A percentile compares a stretch with the other conserved stretches of the same genome.
Conservation (phyloP, 2,329 filamentous ascomycete genomes). For the Trichoderma endophyticum region DNA sequence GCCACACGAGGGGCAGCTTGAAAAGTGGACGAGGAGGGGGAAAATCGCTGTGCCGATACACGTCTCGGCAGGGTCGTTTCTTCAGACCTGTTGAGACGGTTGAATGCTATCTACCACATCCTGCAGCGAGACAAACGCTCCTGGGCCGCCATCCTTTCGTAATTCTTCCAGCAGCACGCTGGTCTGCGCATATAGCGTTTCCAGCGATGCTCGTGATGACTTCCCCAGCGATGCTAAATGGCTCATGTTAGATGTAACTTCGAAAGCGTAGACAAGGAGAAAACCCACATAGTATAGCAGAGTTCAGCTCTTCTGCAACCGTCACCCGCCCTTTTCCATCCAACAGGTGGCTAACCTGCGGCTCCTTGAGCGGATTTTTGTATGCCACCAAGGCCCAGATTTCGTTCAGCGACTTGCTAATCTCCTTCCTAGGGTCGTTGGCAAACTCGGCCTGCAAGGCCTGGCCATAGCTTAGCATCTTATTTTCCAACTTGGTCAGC, state of each 20-base stretch:
- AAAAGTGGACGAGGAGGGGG: not conserved
- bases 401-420: constrained; percentile 71
- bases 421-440: constrained; percentile 65
- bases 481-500: constrained; percentile 54
- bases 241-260: constrained; percentile 22
- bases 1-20: not conserved
- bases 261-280: not conserved
- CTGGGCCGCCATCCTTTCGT: constrained; percentile 72
- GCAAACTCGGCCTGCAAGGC: constrained; percentile 74
- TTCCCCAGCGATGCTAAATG: constrained; percentile 79
- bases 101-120: constrained; percentile 48
- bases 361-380: constrained; percentile 70
- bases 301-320: constrained; percentile 91
- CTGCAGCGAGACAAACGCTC: constrained; percentile 70
- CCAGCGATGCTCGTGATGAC: constrained; percentile 79
- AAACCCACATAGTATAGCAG: constrained; percentile 78
- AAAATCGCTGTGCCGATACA: not conserved
- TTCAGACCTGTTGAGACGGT: constrained; percentile 30
- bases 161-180: constrained; percentile 81
- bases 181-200: constrained; percentile 82
- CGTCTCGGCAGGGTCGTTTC: not conserved
- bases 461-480: constrained; percentile 77
- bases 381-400: constrained; percentile 90
- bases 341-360: constrained; percentile 72
- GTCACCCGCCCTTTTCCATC: constrained; percentile 69